Evolutionary conservation across 192 early-diverging fungal genomes (phyloP).

Genomic region (Mortierella hygrophila): DNA sequence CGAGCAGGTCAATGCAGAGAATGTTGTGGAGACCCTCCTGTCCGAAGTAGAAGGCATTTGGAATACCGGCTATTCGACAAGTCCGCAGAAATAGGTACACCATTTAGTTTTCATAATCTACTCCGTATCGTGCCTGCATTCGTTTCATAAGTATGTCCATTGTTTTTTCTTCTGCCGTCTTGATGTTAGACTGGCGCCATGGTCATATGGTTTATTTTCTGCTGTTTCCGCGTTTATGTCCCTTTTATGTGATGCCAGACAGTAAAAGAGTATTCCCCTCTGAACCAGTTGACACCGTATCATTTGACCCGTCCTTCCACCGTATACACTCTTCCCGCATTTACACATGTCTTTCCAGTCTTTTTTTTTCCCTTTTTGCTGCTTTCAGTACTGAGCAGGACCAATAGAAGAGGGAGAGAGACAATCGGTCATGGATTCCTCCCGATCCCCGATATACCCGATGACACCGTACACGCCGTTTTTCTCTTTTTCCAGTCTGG

Average conservation of each 20-base stretch:
- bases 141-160: neutral
- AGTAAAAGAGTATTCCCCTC: neutral
- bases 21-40: constrained; percentile 97
- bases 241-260: neutral
- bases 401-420: neutral
- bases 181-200: neutral
- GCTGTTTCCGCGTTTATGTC: neutral
- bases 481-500: constrained; percentile 17
- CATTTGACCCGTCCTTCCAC: neutral
- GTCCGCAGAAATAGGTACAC: neutral
- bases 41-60: constrained; percentile 94
- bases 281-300: constrained; percentile 2
- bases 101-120: neutral
- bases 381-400: neutral
- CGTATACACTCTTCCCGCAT: neutral
- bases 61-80: constrained; percentile 78
- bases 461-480: neutral
- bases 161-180: neutral
- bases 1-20: constrained; percentile 94
- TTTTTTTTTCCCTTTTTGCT: neutral
- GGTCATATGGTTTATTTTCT: neutral
- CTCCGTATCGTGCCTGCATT: too few relatives aligned
- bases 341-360: constrained; percentile 3
- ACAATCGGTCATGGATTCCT: neutral
- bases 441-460: neutral